Evolutionary conservation across 768 basidiomycete genomes (phyloP).

Genomic region (Austroboletus festivus): DNA sequence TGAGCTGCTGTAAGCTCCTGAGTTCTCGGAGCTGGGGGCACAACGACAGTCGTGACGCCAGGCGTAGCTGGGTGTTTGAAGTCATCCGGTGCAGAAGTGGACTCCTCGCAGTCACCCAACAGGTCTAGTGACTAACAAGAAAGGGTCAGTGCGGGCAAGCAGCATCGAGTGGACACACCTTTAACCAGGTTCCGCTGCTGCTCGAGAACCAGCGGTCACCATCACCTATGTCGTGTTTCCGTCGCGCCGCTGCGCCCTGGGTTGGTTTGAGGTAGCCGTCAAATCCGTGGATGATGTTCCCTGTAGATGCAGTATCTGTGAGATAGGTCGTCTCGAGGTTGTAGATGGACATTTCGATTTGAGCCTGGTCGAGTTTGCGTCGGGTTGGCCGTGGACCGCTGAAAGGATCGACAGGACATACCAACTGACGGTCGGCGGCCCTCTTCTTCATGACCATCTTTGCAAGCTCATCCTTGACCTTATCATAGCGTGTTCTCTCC

Average conservation of each 20-base stretch:
- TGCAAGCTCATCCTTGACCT: slow-evolving; percentile 69
- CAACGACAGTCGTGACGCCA: slow-evolving; percentile 72
- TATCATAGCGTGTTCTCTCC: slow-evolving; percentile 69
- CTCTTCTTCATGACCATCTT: slow-evolving; percentile 75
- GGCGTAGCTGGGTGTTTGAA: slow-evolving; percentile 64
- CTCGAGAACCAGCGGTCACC: slow-evolving; percentile 78
- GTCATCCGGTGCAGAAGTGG: slow-evolving; percentile 61
- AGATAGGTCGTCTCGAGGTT: slow-evolving; percentile 74
- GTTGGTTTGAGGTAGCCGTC: slow-evolving; percentile 82
- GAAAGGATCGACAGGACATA: slow-evolving; percentile 41
- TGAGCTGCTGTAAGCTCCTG: slow-evolving; percentile 71
- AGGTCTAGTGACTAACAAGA: slow-evolving; percentile 66
- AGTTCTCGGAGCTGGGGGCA: slow-evolving; percentile 66
- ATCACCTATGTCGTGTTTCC: slow-evolving; percentile 75
- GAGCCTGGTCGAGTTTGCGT: slow-evolving; percentile 45
- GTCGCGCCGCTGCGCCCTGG: slow-evolving; percentile 46
- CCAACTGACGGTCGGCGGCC: slow-evolving; percentile 72
- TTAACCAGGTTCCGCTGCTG: slow-evolving; percentile 74
- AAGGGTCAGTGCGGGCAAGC: slow-evolving; percentile 2
- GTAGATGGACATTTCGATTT: slow-evolving; percentile 76
- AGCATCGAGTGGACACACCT: slow-evolving; percentile 40
- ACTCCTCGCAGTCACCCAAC: slow-evolving; percentile 64
- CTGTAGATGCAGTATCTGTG: slow-evolving; percentile 76
- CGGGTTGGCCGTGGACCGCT: neutral
- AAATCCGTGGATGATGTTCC: slow-evolving; percentile 86